These are phyloP conservation scores for Raffaelea albimanens DNA, from an alignment of 2,329 filamentous ascomycete genomes.

Conservation along the genomic window DNA sequence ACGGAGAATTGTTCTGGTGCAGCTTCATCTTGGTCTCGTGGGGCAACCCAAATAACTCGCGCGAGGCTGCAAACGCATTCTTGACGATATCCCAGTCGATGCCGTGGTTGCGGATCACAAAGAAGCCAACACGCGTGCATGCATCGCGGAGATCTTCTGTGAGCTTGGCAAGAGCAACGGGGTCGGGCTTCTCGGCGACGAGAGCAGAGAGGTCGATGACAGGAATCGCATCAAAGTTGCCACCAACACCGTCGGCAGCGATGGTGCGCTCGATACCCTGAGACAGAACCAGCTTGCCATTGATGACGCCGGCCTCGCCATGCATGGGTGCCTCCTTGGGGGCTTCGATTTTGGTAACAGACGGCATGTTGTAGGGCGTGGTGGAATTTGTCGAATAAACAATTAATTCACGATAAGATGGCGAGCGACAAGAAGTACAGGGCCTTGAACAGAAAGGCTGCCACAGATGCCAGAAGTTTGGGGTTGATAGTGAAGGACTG, in stretches of 20 bases:
- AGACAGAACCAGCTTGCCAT: constrained; percentile 3
- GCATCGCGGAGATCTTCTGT: not conserved
- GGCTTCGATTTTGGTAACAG: not conserved
- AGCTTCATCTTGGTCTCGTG: not conserved
- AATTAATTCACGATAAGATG: too few relatives aligned
- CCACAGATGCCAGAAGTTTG: too few relatives aligned
- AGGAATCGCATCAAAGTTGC: constrained; percentile 3
- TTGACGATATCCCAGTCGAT: constrained; percentile 23
- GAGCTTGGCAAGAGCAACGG: not conserved
- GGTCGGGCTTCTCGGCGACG: not conserved
- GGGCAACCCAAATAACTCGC: not conserved
- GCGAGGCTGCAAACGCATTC: constrained; percentile 12
- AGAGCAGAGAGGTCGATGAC: constrained; percentile 1
- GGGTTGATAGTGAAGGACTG: too few relatives aligned
- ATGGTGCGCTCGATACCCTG: constrained; percentile 1
- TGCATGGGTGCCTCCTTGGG: not conserved
- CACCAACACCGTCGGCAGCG: not conserved
- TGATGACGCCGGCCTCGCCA: constrained; percentile 1
- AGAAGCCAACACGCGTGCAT: not conserved
- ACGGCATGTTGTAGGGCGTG: not conserved
- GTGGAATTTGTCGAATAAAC: too few relatives aligned
- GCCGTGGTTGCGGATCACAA: constrained; percentile 11
- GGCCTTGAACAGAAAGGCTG: too few relatives aligned
- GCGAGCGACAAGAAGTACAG: too few relatives aligned
- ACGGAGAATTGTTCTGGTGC: constrained; percentile 3